These are phyloP conservation scores for Soucietia sequanensis DNA, from an alignment of 805 yeast species.

Conservation along the genomic window DNA sequence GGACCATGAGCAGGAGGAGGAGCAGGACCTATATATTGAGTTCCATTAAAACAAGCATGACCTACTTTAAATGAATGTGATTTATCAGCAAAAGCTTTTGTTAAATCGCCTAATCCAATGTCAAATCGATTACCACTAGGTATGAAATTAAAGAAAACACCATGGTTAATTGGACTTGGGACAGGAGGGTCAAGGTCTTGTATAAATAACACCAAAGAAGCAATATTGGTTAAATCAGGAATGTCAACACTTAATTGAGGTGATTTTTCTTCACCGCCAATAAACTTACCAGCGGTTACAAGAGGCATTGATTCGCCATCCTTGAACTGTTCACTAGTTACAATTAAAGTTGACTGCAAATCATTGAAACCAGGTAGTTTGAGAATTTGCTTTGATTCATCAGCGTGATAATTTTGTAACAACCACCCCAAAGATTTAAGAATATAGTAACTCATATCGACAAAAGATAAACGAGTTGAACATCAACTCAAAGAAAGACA, in stretches of 20 bases:
- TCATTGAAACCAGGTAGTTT: conserved; percentile 4
- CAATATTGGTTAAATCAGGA: not conserved
- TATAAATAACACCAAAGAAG: conserved; percentile 10
- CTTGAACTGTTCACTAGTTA: conserved; percentile 9
- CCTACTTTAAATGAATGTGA: conserved; percentile 11
- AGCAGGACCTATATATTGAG: conserved; percentile 11
- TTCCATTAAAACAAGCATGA: not conserved
- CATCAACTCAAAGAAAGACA: too few relatives aligned
- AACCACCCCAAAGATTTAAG: not conserved
- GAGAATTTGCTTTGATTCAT: conserved; percentile 6
- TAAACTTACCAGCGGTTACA: conserved; percentile 6
- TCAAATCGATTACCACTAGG: not conserved
- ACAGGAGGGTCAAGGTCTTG: conserved; percentile 15
- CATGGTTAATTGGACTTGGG: conserved; percentile 9
- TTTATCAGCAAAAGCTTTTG: too few relatives aligned
- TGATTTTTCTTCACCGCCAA: conserved; percentile 9
- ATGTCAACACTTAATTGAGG: conserved; percentile 8
- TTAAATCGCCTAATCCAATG: conserved; percentile 4
- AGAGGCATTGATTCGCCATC: conserved; percentile 10
- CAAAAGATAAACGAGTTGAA: too few relatives aligned
- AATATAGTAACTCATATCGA: not conserved
- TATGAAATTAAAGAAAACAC: conserved; percentile 8
- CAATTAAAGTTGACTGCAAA: conserved; percentile 3
- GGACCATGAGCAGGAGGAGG: conserved; percentile 13
- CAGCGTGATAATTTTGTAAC: not conserved